These are phyloP conservation scores for Irpex rosettiformis DNA, from an alignment of 1,284 basidiomycete species.

Conservation along the genomic window DNA sequence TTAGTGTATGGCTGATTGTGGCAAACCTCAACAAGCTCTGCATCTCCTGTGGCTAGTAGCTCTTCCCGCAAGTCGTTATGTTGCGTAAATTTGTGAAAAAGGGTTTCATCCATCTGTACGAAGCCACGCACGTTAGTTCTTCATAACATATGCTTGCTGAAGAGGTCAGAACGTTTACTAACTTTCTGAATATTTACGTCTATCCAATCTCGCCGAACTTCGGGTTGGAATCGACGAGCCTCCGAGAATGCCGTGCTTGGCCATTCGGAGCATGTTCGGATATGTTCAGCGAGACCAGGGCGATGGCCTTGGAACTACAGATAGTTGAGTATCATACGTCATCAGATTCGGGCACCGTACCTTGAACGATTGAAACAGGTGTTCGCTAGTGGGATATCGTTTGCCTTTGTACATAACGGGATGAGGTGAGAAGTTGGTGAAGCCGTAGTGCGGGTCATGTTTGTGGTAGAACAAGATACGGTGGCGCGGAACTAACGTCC, in stretches of 20 bases:
- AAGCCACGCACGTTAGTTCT: neutral
- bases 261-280: constrained; percentile 54
- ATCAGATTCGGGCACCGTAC: constrained; percentile 26
- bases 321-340: neutral
- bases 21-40: constrained; percentile 57
- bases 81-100: constrained; percentile 63
- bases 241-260: constrained; percentile 64
- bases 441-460: constrained; percentile 59
- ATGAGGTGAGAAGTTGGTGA: constrained; percentile 67
- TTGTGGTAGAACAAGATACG: constrained; percentile 57
- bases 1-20: neutral
- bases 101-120: constrained; percentile 61
- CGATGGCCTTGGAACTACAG: constrained; percentile 52
- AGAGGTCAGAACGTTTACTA: constrained; percentile 3
- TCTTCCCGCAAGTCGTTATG: constrained; percentile 50
- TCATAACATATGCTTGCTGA: too few species aligned
- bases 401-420: constrained; percentile 52
- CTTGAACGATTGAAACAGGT: constrained; percentile 68
- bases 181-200: constrained; percentile 60
- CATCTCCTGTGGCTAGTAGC: constrained; percentile 56
- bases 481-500: constrained; percentile 3
- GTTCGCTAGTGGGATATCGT: constrained; percentile 64
- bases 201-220: constrained; percentile 58
- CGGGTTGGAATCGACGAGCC: constrained; percentile 58
- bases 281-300: constrained; percentile 60